Evolutionary conservation across 805 yeast species (phyloP).

Genomic region (Candida chauliodis): DNA sequence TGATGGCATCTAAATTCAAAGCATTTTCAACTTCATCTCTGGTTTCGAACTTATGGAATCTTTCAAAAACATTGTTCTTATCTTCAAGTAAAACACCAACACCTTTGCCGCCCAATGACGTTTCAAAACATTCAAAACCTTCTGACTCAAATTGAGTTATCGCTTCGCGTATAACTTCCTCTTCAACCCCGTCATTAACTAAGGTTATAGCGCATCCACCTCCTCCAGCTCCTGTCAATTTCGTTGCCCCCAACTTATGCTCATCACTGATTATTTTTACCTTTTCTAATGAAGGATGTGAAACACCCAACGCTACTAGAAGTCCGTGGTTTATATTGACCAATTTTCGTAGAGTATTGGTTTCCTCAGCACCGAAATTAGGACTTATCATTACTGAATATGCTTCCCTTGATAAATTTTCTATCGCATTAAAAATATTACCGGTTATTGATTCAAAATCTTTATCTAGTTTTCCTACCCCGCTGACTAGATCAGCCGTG

Average conservation of each 20-base stretch:
- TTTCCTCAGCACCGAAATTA: slow-evolving; percentile 39
- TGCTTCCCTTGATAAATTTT: slow-evolving; percentile 67
- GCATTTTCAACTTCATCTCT: slow-evolving; percentile 47
- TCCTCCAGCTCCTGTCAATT: slow-evolving; percentile 98
- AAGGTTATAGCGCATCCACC: slow-evolving; percentile 97
- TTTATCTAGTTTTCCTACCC: slow-evolving; percentile 56
- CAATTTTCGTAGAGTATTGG: slow-evolving; percentile 49
- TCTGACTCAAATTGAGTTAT: slow-evolving; percentile 32
- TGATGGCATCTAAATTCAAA: slow-evolving; percentile 41
- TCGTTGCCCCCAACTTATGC: slow-evolving; percentile 74
- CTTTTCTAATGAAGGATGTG: slow-evolving; percentile 85
- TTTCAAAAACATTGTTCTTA: slow-evolving; percentile 23
- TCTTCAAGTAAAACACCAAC: slow-evolving; percentile 50
- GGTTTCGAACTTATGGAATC: slow-evolving; percentile 34
- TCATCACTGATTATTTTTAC: slow-evolving; percentile 66
- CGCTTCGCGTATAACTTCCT: slow-evolving; percentile 33
- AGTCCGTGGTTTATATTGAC: slow-evolving; percentile 85
- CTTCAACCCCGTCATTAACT: slow-evolving; percentile 44
- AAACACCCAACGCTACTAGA: slow-evolving; percentile 80
- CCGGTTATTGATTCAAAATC: slow-evolving; percentile 53
- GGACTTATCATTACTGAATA: slow-evolving; percentile 58
- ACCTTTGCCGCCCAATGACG: slow-evolving; percentile 87
- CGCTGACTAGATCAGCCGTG: slow-evolving; percentile 78
- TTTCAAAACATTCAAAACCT: slow-evolving; percentile 73
- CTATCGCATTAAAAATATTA: slow-evolving; percentile 74